Evolutionary conservation across 495 filamentous ascomycete species (phyloP), one percentile per base, ranked within the genome.

Genomic region (Apodospora peruviana): DNA sequence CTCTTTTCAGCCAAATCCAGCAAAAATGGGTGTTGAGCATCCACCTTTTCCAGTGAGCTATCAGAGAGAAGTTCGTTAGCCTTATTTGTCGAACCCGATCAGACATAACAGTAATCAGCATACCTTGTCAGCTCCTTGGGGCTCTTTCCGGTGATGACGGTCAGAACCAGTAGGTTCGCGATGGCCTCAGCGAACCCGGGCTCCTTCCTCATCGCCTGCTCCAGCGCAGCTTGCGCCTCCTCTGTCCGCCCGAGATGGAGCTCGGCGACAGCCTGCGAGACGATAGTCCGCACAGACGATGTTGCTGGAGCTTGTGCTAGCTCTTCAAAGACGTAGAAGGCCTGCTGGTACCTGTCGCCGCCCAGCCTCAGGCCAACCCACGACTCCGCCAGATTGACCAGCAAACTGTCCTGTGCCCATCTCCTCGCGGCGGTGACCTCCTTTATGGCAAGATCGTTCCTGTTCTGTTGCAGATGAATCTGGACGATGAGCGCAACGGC

Each of bases 241-340:
- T 89, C 87, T 20, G 89, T 68, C 14, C 93, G 84, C 23, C 90
- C 90, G 14, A 97, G 80, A 59, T 97, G 93, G 20, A 98, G 72
- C 64, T 98, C 93, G 32, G 88, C 84, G 22, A 97, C 83, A 22
- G 90, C 91, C 75, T 97, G 93, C 25, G 85, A 85, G 53, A 95
- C 77, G 32, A 95, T 80, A 21, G 79, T 76, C 32, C 81, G 78
- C 42, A 79, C 69, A 1, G 86, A 81, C 5, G 83, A 79, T 27
- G 84, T 82, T 43, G 85, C 80, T 16, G 88, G 85, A 19, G 86
- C 82, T 66, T 94, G 86, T 18, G 93, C 93, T 34, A 98, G 82
- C 67, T 98, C 93, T 70, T 96, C 91, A 62, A 89, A 98, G 56
- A 98, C 91, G 77, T 98, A 98, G 73, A 93, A 98, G 29, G 91